Base-by-base conservation (phyloP, 305 asterid genomes). In the Galium porrigens region DNA sequence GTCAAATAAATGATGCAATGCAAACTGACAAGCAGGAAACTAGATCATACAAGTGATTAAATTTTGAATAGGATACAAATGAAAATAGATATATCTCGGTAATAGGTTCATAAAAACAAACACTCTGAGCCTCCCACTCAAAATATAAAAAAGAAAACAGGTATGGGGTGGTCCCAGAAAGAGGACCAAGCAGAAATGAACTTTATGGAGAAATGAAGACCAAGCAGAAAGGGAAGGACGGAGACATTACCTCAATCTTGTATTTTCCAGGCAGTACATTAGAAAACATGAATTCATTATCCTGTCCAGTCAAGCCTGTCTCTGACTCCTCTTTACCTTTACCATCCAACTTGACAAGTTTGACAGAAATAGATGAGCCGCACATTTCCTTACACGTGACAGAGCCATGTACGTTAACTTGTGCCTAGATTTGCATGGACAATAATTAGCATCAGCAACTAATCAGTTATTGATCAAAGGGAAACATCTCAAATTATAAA, bases 191-290 rank as follows among this genome's bases (percentile, higher is more conserved):
- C n/a, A n/a, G n/a, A n/a, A n/a, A 12, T 53, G 53, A 12, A 17
- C 34, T 33, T 64, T 42, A 41, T 6, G 29, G 52, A 70, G 59
- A 70, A 30, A 42, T 10, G 11, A 18, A 42, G 34, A 61, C 41
- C 69, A 79, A 49, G 60, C 73, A 46, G 58, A 73, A 52, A 64
- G 62, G 17, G 63, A 58, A 57, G 68, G 29, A 54, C 11, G 58
- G 36, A 25, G 25, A 25, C 63, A 69, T 72, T 88, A 91, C 98
- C 98, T 91, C 95, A 69, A 88, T 77, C 78, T 82, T 85, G 74
- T 91, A 88, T 79, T 85, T 84, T 68, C 98, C 98, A 14, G 98
- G 96, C 57, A 91, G 94, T 41, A 88, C 85, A 72, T 79, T 84
- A 68, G 89, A 67, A 80, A 91, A 88, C 69, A 76, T 72, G 69